Evolutionary conservation across 1,284 basidiomycete species (phyloP), one percentile per base, ranked within the genome.

Genomic region (Leccinum pachyderme): DNA sequence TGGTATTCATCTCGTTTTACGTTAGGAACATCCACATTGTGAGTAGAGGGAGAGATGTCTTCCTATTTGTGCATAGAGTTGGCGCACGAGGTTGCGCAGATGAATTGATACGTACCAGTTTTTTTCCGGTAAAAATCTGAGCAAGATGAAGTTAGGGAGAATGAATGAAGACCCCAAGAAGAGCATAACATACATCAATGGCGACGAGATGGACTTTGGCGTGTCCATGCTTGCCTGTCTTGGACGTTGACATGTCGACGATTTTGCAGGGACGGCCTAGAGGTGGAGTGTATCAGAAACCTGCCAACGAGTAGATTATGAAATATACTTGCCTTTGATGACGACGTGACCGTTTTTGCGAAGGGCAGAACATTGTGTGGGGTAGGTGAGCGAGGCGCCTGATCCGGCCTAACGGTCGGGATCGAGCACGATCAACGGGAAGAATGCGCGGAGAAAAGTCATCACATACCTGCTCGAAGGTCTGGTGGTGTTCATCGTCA

Each of bases 1-100:
- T 37, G 74, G 91, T 84, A 83, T 86, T 99, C 97, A 60, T 81
- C 83, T 75, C 96, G 92, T 55, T 56, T 64, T 72, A 99, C 95
- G 80, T 98, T 91, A 74, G 96, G 96, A 69, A 98, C 96, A 71
- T 98, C 95, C 93, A 98, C 93, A 81, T 97, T 97, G 84, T 97
- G 94, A 70, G 93, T 97, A 69, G 97, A 99, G 71, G 96, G 96
- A 67, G 80, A 96, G 75, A 98, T 95, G 84, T 98, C 96, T 84
- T 99, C 96, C 88, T 91, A 71, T 76, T 58, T 4, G 3, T 43
- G 24, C 15, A n/a, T 4, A 29, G 5, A 58, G 48, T 49, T 18
- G 15, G 35, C 4, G 0, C 15, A 18, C 7, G 27, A 12, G 2
- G 5, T 24, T 11, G 5, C 5, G 11, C 18, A 25, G 24, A 45